Percentiles rank a stretch among this genome's conserved stretches.
phyloP scores from a whole-genome alignment of 1,284 basidiomycete genomes.

The Ceratobasidium sp. region DNA sequence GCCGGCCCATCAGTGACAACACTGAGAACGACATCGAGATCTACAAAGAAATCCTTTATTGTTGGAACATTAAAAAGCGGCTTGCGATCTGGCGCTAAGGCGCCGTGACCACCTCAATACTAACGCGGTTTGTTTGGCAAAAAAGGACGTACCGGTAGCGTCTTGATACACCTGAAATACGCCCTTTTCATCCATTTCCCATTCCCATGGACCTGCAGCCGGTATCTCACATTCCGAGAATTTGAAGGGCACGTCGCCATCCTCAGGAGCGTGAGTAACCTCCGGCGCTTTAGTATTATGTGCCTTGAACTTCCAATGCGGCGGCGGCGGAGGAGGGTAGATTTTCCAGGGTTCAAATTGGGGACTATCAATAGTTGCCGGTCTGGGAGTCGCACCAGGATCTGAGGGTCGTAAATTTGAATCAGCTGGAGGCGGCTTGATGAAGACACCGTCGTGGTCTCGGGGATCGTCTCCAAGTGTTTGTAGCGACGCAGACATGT shows the following conservation, averaged over 20 bases:
- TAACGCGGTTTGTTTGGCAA: not conserved
- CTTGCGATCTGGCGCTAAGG: slow-evolving; percentile 48
- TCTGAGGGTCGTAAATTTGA: not conserved
- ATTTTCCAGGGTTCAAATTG: slow-evolving; percentile 76
- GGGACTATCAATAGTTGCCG: slow-evolving; percentile 50
- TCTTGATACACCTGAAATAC: slow-evolving; percentile 83
- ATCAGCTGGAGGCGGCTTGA: slow-evolving; percentile 53
- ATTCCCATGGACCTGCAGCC: slow-evolving; percentile 67
- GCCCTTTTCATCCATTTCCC: slow-evolving; percentile 83
- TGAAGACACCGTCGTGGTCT: slow-evolving; percentile 83
- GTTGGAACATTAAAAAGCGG: slow-evolving; percentile 84
- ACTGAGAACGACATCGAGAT: slow-evolving; percentile 89
- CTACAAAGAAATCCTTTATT: slow-evolving; percentile 94
- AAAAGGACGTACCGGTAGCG: not conserved
- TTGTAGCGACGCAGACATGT: slow-evolving; percentile 85
- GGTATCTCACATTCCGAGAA: slow-evolving; percentile 79
- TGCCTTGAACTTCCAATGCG: slow-evolving; percentile 87
- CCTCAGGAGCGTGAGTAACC: slow-evolving; percentile 46
- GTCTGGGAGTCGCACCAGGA: slow-evolving; percentile 28
- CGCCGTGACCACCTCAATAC: not conserved
- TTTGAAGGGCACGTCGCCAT: slow-evolving; percentile 68
- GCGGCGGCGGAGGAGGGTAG: slow-evolving; percentile 89
- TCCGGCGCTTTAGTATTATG: slow-evolving; percentile 64
- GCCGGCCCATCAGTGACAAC: slow-evolving; percentile 94
- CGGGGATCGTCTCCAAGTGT: slow-evolving; percentile 90